Conservation (phyloP, 176 grass and related monocot genomes). For the Eremochloa ophiuroides region DNA sequence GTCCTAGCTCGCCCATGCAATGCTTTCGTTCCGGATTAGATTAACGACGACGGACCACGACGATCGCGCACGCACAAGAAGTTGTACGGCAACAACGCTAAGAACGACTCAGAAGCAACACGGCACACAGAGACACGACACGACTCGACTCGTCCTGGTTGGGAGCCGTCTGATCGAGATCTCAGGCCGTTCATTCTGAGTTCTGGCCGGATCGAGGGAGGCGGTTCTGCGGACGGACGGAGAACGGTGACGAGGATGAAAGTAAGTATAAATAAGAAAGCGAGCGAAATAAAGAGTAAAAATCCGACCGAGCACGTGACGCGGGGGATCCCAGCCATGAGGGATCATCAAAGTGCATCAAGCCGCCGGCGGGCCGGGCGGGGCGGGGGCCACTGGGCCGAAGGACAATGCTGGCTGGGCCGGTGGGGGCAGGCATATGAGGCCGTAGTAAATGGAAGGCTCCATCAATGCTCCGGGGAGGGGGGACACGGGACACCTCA, state of each 20-base stretch:
- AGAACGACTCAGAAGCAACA: neutral
- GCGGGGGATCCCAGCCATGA: neutral
- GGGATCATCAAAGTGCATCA: neutral
- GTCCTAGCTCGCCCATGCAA: too few relatives aligned
- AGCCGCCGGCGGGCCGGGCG: neutral
- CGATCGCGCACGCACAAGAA: too few relatives aligned
- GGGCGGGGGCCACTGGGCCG: neutral
- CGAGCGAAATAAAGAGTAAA: neutral
- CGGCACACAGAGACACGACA: neutral
- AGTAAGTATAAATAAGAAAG: neutral
- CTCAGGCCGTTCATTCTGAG: neutral
- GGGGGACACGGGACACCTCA: too few relatives aligned
- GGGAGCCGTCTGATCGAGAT: neutral
- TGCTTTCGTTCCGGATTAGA: too few relatives aligned
- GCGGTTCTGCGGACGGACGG: neutral
- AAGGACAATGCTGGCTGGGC: too few relatives aligned
- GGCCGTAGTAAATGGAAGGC: neutral
- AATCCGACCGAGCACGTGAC: neutral
- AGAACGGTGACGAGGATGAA: neutral
- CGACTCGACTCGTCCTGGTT: neutral
- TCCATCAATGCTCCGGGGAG: neutral
- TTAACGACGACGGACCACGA: too few relatives aligned
- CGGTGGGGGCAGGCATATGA: too few relatives aligned
- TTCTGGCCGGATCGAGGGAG: neutral
- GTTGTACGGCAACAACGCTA: too few relatives aligned